phyloP scores from a whole-genome alignment of 2,329 filamentous ascomycete genomes.

The Colletotrichum sp. region DNA sequence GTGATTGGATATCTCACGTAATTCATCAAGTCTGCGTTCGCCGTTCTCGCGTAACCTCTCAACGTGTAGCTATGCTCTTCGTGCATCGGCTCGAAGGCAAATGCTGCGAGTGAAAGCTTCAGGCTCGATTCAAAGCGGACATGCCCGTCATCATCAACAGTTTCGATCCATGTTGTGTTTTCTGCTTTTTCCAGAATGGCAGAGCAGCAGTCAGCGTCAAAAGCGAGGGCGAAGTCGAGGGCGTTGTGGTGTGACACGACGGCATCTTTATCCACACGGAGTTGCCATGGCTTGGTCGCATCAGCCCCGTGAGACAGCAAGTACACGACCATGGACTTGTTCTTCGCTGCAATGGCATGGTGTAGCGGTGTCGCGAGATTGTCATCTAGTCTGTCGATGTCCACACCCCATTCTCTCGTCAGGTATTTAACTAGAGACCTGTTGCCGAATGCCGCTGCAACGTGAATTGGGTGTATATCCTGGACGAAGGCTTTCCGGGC shows the following conservation, averaged over 20 bases:
- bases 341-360: background rate
- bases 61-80: rapidly evolving
- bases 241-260: background rate
- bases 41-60: too few relatives aligned
- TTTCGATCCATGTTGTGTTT: too few relatives aligned
- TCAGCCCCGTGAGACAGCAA: background rate
- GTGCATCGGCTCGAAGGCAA: too few relatives aligned
- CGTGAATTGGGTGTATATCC: background rate
- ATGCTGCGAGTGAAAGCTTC: too few relatives aligned
- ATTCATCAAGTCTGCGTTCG: too few relatives aligned
- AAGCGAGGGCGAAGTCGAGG: background rate
- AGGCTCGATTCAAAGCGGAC: too few relatives aligned
- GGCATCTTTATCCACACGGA: background rate
- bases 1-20: too few relatives aligned
- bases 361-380: background rate
- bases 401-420: background rate
- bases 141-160: too few relatives aligned
- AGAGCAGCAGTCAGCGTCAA: too few relatives aligned
- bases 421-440: background rate
- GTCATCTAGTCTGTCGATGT: background rate
- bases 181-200: rapidly evolving
- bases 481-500: too few relatives aligned
- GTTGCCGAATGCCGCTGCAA: background rate
- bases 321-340: background rate
- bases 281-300: background rate